Base-by-base conservation (phyloP, 78 protist genomes). In the Emiliania huxleyi region DNA sequence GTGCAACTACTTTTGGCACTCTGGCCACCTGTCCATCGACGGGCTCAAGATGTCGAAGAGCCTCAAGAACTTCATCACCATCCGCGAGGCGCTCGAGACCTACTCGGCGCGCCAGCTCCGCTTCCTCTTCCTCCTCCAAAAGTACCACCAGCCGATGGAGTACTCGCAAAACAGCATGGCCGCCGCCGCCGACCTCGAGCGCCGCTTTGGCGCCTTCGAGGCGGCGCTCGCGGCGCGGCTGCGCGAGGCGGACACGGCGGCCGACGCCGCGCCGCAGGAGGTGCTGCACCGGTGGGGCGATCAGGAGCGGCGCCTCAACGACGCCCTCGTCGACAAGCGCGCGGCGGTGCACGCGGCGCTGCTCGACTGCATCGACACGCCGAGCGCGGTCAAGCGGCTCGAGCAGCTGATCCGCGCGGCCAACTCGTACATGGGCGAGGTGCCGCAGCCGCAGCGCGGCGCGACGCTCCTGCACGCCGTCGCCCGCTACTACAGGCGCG, bases 1-100 rank as follows among this genome's bases (percentile, higher is more conserved):
- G 75, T 89, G 77, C 79, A 93, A 95, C 87, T 90, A 95, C 93
- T 95, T 88, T 62, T 37, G 15, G 77, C 96, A 95, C 71, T 52
- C 90, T 3, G 96, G 96, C 1, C 99, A 97, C 92, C 89, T 98
- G 48, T 87, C 90, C 84, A 97, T 98, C 94, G 87, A 96, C 55
- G 99, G 98, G 19, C 75, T 69, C 62, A 99, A 99, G 91, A 99
- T 99, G 99, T 95, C 98, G 85, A 99, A 99, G 94, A 95, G 98
- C 0, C 96, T 98, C 62, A 99, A 99, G 96, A 99, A 99, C 94
- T 99, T 99, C 91, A 94, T 97, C 91, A 98, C 99, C 42, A 98
- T 99, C 94, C 92, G 96, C 26, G 96, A 95, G 92, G 96, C 94
- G 45, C 93, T 94, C 26, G 91, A 87, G 2, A 11, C 1, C 37